Percentiles rank a stretch among this genome's conserved stretches.
These are phyloP conservation scores for Hygrophorus pudorinus DNA, from an alignment of 768 basidiomycete genomes.

Conservation along the genomic window DNA sequence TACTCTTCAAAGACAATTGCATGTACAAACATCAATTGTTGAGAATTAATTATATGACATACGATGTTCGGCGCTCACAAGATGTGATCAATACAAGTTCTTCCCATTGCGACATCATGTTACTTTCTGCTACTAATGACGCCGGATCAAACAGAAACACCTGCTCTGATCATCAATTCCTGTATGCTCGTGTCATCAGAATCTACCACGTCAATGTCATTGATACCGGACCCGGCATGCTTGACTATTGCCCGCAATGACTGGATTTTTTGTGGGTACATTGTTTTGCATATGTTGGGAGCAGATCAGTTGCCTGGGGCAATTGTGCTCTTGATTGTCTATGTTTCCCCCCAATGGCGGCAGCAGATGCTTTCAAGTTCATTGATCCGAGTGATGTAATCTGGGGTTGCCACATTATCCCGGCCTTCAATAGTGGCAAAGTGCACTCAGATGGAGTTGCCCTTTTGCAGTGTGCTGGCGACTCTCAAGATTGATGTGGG, in stretches of 20 bases:
- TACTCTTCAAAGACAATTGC: constrained; percentile 10
- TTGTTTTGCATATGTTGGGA: too few relatives aligned
- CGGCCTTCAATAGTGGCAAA: constrained; percentile 16
- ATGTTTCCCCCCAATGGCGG: constrained; percentile 15
- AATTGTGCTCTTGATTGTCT: constrained; percentile 7
- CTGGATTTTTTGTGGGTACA: too few relatives aligned
- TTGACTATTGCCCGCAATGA: too few relatives aligned
- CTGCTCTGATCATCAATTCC: constrained; percentile 16
- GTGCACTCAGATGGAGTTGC: constrained; percentile 12
- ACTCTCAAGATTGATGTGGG: constrained; percentile 12
- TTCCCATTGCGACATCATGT: constrained; percentile 15
- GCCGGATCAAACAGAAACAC: constrained; percentile 6
- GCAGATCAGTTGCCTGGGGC: background rate
- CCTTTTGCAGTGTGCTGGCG: constrained; percentile 9
- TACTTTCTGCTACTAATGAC: constrained; percentile 8
- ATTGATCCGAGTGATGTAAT: constrained; percentile 23
- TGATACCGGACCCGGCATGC: too few relatives aligned
- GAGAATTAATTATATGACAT: constrained; percentile 23
- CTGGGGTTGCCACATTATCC: constrained; percentile 24
- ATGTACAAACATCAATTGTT: constrained; percentile 15
- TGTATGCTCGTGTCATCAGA: constrained; percentile 19
- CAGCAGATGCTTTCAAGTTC: constrained; percentile 23
- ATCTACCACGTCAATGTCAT: constrained; percentile 18
- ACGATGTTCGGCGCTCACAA: constrained; percentile 16
- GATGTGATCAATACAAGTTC: constrained; percentile 13